These are phyloP conservation scores for Anthracocystis walkeri DNA, from an alignment of 1,284 basidiomycete species.

Conservation along the genomic window DNA sequence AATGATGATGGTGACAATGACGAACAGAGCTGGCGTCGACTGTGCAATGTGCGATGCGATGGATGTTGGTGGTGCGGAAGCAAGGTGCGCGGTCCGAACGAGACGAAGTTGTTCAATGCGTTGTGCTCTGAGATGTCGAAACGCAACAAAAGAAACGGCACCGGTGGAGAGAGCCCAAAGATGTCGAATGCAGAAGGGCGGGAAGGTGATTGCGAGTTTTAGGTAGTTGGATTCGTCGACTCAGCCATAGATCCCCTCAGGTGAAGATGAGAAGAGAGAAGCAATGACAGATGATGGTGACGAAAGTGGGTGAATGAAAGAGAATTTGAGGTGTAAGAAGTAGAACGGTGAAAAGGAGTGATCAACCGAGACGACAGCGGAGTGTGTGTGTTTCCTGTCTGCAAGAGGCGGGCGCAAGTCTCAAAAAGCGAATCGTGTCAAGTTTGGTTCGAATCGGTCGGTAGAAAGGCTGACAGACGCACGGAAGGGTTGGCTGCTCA, in stretches of 20 bases:
- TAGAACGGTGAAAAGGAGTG: slow-evolving; percentile 5
- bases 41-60: slow-evolving; percentile 3
- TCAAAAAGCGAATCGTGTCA: too few species aligned
- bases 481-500: too few species aligned
- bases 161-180: neutral
- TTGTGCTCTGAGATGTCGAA: neutral
- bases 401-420: too few species aligned
- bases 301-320: slow-evolving; percentile 1
- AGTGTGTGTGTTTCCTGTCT: slow-evolving; percentile 5
- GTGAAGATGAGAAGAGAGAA: slow-evolving; percentile 15
- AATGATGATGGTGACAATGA: slow-evolving; percentile 16
- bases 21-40: slow-evolving; percentile 23
- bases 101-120: neutral
- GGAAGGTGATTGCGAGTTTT: slow-evolving; percentile 5
- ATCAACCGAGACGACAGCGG: slow-evolving; percentile 3
- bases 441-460: too few species aligned
- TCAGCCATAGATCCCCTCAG: slow-evolving; percentile 24
- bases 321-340: neutral
- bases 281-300: slow-evolving; percentile 17
- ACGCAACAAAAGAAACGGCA: neutral
- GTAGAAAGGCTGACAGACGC: too few species aligned
- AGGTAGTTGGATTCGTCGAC: slow-evolving; percentile 11
- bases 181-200: slow-evolving; percentile 6
- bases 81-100: slow-evolving; percentile 2
- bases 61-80: slow-evolving; percentile 11